These are phyloP conservation scores for Alternaria consortialis DNA, from an alignment of 2,329 filamentous ascomycete genomes.

Conservation along the genomic window DNA sequence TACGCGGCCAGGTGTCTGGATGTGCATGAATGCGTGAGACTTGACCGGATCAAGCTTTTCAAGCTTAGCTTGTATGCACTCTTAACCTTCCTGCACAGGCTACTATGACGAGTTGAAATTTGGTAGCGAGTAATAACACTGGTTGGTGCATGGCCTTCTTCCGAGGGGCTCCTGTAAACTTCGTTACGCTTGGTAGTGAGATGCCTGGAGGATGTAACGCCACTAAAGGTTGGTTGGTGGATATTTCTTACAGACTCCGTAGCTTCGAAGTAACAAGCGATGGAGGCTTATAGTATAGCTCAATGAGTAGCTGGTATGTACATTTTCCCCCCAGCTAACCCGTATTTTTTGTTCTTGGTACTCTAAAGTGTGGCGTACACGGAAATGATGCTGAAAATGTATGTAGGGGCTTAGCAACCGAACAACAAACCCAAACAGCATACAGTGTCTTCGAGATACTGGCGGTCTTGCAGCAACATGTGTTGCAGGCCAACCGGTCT, in stretches of 20 bases:
- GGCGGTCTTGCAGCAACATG: background rate
- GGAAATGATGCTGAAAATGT: background rate
- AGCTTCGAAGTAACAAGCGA: background rate
- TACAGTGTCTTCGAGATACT: background rate
- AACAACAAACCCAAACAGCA: background rate
- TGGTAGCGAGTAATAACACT: background rate
- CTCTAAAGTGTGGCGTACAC: too few relatives aligned
- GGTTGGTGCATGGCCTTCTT: background rate
- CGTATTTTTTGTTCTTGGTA: background rate
- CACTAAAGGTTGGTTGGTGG: background rate
- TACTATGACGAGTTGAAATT: background rate
- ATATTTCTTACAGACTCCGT: background rate
- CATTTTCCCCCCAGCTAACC: background rate
- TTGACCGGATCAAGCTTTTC: background rate
- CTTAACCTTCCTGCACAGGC: background rate
- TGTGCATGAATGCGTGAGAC: background rate
- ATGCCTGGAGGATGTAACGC: background rate
- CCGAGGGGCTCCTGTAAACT: background rate
- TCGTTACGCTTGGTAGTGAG: background rate
- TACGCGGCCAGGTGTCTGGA: background rate
- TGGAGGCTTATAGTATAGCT: background rate
- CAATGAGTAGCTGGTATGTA: background rate
- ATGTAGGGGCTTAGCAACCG: background rate
- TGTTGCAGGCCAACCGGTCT: background rate
- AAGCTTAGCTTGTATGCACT: background rate